Base-by-base conservation (phyloP, 768 basidiomycete genomes). In the Hygrocybe coccinea region DNA sequence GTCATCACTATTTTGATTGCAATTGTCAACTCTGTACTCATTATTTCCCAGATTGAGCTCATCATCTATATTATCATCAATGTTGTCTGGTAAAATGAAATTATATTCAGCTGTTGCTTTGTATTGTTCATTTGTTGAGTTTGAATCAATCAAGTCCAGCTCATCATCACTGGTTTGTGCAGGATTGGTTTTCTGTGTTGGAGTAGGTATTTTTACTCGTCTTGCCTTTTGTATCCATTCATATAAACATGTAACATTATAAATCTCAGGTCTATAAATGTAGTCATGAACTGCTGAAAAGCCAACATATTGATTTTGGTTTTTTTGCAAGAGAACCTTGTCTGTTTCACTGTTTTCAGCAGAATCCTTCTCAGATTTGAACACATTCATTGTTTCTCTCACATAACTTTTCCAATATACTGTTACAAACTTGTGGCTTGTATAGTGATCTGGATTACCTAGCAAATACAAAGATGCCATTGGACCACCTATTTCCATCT, bases 221-320 rank as follows among this genome's bases (percentile, higher is more conserved):
- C 24, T 24, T n/a, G 41, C 15, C 10, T 11, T 53, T 15, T 48
- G 25, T 25, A 66, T 54, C 64, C 63, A 69, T 22, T 70, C 66
- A 62, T 71, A 71, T 22, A 71, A 50, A 54, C 34, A 58, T 24
- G 65, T 43, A 57, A 57, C 2, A 10, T 65, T 59, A 12, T 64
- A 56, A 25, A 52, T 37, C 9, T 33, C 21, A 12, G 69, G 62
- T 24, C 69, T 41, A 52, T 58, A 66, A 19, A 60, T 64, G 52
- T 69, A 67, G 41, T 68, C 66, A 19, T 11, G 22, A 5, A 22
- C 39, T 15, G 39, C 39, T 15, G 15, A 4, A 41, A 15, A 41
- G 14, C 15, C 39, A 41, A 41, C 39, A 41, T 41, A 41, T 15
- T 29, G 29, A 29, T 29, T 29, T 29, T 29, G 29, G 29, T 29